Evolutionary conservation across 176 grass and related monocot genomes (phyloP).

Genomic region (Bolboschoenus planiculmis): DNA sequence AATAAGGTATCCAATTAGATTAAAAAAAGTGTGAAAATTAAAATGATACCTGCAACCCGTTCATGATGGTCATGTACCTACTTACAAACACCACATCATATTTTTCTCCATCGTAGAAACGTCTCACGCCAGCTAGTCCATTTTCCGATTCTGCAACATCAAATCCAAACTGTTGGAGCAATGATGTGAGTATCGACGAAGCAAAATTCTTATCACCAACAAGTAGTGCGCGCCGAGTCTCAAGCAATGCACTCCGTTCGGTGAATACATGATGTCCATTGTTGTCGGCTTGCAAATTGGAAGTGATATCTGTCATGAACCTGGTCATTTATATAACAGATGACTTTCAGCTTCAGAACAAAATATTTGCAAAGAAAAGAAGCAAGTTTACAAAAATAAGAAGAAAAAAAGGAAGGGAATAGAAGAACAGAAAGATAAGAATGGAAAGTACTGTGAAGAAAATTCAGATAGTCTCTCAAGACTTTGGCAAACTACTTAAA

Average conservation of each 20-base stretch:
- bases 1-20: not conserved
- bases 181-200: not conserved
- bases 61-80: not conserved
- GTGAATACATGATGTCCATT: not conserved
- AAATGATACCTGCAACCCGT: not conserved
- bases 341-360: not conserved
- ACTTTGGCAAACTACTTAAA: not conserved
- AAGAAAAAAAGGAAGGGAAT: not conserved
- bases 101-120: not conserved
- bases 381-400: not conserved
- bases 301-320: not conserved
- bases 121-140: not conserved
- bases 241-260: not conserved
- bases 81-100: not conserved
- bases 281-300: not conserved
- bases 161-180: not conserved
- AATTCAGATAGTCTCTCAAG: not conserved
- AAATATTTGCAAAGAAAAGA: not conserved
- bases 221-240: not conserved
- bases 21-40: not conserved
- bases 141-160: not conserved
- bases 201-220: not conserved
- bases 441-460: not conserved
- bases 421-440: not conserved
- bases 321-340: not conserved